These are phyloP conservation scores for Aspergillus ochraceus DNA, from an alignment of 2,329 filamentous ascomycete genomes.

Conservation along the genomic window DNA sequence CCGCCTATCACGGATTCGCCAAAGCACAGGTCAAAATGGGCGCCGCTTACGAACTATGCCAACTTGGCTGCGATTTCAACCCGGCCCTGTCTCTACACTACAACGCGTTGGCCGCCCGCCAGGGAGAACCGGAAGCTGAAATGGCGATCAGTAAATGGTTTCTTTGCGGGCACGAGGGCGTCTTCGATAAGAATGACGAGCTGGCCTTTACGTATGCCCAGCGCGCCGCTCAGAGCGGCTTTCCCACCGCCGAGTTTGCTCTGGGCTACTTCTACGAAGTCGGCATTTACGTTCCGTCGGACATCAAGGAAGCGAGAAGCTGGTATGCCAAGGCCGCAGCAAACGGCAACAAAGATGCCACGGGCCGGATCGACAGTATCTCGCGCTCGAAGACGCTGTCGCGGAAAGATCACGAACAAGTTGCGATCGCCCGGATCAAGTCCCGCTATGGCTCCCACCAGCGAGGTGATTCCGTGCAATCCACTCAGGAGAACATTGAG, in stretches of 20 bases:
- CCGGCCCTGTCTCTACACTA: conserved; percentile 92
- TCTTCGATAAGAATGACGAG: conserved; percentile 95
- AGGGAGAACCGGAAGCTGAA: conserved; percentile 90
- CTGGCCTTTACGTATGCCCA: conserved; percentile 89
- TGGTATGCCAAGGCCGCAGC: conserved; percentile 92
- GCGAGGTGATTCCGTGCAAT: conserved; percentile 40
- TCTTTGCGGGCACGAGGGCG: conserved; percentile 86
- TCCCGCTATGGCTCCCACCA: conserved; percentile 70
- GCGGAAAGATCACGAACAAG: conserved; percentile 87
- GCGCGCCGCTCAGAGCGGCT: conserved; percentile 75
- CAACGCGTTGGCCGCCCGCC: conserved; percentile 86
- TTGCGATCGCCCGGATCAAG: conserved; percentile 85
- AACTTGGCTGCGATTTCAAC: conserved; percentile 91
- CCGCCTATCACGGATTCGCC: conserved; percentile 90
- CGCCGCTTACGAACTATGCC: conserved; percentile 89
- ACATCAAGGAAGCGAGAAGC: conserved; percentile 74
- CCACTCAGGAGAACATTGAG: conserved; percentile 44
- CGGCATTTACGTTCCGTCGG: conserved; percentile 84
- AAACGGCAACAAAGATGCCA: conserved; percentile 88
- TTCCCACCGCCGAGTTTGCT: conserved; percentile 91
- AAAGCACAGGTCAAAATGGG: conserved; percentile 98
- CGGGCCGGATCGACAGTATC: conserved; percentile 78
- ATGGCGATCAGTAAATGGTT: conserved; percentile 99
- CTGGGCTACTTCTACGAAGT: conserved; percentile 98
- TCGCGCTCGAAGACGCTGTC: conserved; percentile 80